A percentile compares a stretch with the other conserved stretches of the same genome.
Evolutionary conservation across 495 filamentous ascomycete genomes (phyloP).

Genomic region (Penicillium salamii): DNA sequence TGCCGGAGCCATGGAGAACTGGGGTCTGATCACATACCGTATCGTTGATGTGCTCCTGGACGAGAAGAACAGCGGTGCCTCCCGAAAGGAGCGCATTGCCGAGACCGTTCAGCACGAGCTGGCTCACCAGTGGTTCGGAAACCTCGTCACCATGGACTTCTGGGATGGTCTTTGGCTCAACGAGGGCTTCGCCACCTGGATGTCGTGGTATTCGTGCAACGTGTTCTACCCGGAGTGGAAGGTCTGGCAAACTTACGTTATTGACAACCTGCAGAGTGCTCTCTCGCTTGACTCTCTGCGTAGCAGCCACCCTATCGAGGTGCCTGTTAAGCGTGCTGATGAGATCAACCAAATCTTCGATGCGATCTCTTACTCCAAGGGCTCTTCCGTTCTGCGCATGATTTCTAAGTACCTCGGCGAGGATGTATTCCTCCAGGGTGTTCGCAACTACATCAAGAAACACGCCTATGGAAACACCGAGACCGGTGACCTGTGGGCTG

Average conservation of each 20-base stretch:
- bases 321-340: conserved; percentile 89
- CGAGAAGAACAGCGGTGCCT: conserved; percentile 86
- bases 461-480: conserved; percentile 75
- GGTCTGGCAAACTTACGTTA: conserved; percentile 95
- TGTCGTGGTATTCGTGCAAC: conserved; percentile 59
- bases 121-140: conserved; percentile 99
- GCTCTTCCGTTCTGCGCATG: conserved; percentile 94
- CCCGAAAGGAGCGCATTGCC: conserved; percentile 88
- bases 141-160: conserved; percentile 99
- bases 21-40: conserved; percentile 94
- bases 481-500: conserved; percentile 88
- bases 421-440: conserved; percentile 89
- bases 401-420: conserved; percentile 94
- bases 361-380: conserved; percentile 96
- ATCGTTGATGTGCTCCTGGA: conserved; percentile 90
- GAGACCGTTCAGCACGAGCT: conserved; percentile 96
- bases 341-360: conserved; percentile 99
- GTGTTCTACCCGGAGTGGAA: conserved; percentile 97
- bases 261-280: conserved; percentile 84
- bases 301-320: conserved; percentile 95
- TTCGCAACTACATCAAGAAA: conserved; percentile 89
- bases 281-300: conserved; percentile 85
- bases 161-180: conserved; percentile 99
- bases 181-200: conserved; percentile 97
- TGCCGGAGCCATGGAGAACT: conserved; percentile 98